Evolutionary conservation across 202 grass and related monocot species (phyloP), one percentile per base, ranked within the genome.

Genomic region (Brachypodium distachyon): DNA sequence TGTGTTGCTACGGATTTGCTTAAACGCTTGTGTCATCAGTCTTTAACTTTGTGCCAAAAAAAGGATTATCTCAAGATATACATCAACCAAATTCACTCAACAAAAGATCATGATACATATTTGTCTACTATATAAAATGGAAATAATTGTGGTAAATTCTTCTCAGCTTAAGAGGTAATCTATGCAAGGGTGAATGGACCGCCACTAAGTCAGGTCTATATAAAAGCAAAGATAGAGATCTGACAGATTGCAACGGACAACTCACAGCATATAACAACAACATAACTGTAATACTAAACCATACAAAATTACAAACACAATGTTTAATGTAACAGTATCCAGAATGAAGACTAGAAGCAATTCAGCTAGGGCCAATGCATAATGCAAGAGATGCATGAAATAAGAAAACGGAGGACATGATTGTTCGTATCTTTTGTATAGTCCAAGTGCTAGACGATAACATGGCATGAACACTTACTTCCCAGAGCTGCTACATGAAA

Each of bases 401-500:
- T 54, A 61, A 68, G 44, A 47, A 78, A 73, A 67, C 21, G 12
- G 28, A 79, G 21, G 42, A 51, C 0, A 61, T 11, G 48, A 27
- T 21, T 76, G 19, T 29, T 49, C 52, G 17, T 42, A 61, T 74
- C 26, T 84, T 67, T 37, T 69, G 32, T 29, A 38, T 43, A 53
- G 36, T 16, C 44, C 44, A 74, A 74, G 28, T 75, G 21, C 21
- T 58, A 77, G 25, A 39, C 0, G 7, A 80, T 36, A 59, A 76
- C 23, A 90, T 49, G 46, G 22, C 26, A 62, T 73, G 61, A 29
- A 82, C 17, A 62, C 96, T 92, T 90, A 95, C 96, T 95, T 92
- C 78, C 96, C 96, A 72, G 96, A 99, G 78, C 96, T 95, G 81
- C 96, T 95, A 77, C 88, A 85, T 6, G 87, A 95, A 65, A 99